Percentiles rank a stretch among this genome's conserved stretches.
Evolutionary conservation across 495 filamentous ascomycete species (phyloP).

Genomic region (Penicillium herquei): DNA sequence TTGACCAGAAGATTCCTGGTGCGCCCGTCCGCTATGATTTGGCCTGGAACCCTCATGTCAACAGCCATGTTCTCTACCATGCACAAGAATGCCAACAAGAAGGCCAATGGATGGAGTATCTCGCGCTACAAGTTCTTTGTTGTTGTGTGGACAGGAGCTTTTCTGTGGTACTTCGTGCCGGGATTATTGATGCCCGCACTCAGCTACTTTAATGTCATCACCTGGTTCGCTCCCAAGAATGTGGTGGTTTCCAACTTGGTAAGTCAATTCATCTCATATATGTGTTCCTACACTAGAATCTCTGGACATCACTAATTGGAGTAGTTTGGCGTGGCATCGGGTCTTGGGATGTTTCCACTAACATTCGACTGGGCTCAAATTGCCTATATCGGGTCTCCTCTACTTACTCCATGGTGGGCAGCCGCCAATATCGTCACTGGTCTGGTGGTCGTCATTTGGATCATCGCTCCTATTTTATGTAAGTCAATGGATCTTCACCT

Average conservation of each 20-base stretch:
- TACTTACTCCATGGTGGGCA: constrained; percentile 86
- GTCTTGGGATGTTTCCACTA: constrained; percentile 77
- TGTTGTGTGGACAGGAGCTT: constrained; percentile 60
- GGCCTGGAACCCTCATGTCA: constrained; percentile 83
- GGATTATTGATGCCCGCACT: constrained; percentile 81
- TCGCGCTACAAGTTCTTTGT: constrained; percentile 82
- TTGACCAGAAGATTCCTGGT: constrained; percentile 75
- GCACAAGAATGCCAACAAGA: constrained; percentile 77
- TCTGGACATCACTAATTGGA: constrained; percentile 5
- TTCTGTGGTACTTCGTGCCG: constrained; percentile 76
- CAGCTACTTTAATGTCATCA: constrained; percentile 85
- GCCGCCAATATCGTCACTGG: constrained; percentile 83
- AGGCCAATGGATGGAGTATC: constrained; percentile 78
- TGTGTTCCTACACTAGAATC: not conserved
- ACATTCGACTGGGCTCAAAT: constrained; percentile 94
- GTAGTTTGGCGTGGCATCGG: constrained; percentile 76
- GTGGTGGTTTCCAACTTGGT: constrained; percentile 51
- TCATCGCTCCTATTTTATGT: constrained; percentile 68
- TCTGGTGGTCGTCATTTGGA: constrained; percentile 78
- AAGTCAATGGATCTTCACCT: constrained; percentile 3
- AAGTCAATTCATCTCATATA: not conserved
- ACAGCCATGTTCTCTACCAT: constrained; percentile 85
- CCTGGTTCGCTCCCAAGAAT: constrained; percentile 81
- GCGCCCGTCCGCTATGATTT: constrained; percentile 54
- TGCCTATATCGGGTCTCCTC: constrained; percentile 81